Base-by-base conservation (phyloP, 1,284 basidiomycete species). In the Puccinia hordei region DNA sequence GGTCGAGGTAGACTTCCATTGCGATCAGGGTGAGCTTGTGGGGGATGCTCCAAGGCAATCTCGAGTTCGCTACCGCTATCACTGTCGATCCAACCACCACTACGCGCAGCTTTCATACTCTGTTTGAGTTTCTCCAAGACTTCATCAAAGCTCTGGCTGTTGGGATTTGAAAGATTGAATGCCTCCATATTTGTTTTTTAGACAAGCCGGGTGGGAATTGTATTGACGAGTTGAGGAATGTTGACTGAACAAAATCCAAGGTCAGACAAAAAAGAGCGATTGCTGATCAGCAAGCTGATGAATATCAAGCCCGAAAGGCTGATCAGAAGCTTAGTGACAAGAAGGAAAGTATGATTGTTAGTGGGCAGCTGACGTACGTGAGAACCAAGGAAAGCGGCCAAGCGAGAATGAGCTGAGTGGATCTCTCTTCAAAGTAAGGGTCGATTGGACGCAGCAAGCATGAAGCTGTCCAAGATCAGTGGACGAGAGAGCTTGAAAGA, bases 71-170 rank as follows among this genome's bases (percentile, higher is more conserved):
- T 77, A 17, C 75, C 75, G n/a, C 63, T 68, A 30, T 68, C 63
- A 38, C 57, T 75, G 53, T 77, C 75, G 24, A 77, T 51, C 75
- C 75, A 77, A 38, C 75, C 75, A 27, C 75, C 75, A 53, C 63
- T 57, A n/a, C 75, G 61, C 65, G 75, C 75, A n/a, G 75, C 75
- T 77, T 77, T 68, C 63, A 77, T 77, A 15, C 75, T 63, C 55
- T 68, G 61, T 68, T 77, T 77, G 24, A 77, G 61, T 77, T 77
- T 77, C 53, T 77, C 75, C 22, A 77, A 69, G 4, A 77, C 75
- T 51, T 77, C 46, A 68, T 77, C 75, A 24, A 77, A 68, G 35
- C 75, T 77, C 35, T 77, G 75, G 41, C 73, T 59, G 59, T 75
- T 75, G 22, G 73, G 55, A 61, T 51, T 51, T 19, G 38, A 27